Conservation (phyloP, 768 basidiomycete genomes). For the Termitomyces sp. region DNA sequence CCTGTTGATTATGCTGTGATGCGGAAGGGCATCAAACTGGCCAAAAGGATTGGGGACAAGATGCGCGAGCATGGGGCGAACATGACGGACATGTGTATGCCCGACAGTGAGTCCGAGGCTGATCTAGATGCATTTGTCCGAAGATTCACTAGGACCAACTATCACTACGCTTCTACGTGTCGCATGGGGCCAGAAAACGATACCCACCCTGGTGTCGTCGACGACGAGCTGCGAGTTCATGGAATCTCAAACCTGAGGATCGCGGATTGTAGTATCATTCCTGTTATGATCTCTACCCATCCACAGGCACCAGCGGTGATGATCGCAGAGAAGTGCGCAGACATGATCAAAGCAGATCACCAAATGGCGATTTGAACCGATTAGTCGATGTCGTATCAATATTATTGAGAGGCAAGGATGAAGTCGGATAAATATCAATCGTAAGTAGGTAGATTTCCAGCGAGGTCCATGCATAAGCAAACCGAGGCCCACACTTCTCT, state of each 20-base stretch:
- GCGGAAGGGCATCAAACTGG: conserved; percentile 21
- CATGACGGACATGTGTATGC: conserved; percentile 22
- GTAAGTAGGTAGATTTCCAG: too few relatives aligned
- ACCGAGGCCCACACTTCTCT: too few relatives aligned
- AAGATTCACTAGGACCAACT: conserved; percentile 22
- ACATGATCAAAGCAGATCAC: too few relatives aligned
- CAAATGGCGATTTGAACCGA: too few relatives aligned
- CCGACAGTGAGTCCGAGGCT: conserved; percentile 21
- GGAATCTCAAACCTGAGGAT: conserved; percentile 17
- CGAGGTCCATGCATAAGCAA: too few relatives aligned
- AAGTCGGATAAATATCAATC: too few relatives aligned
- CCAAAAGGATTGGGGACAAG: conserved; percentile 6
- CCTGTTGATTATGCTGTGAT: conserved; percentile 21
- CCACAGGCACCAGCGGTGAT: conserved; percentile 12
- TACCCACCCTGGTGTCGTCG: conserved; percentile 15
- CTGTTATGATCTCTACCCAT: conserved; percentile 14
- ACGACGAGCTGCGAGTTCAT: conserved; percentile 19
- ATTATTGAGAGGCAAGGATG: too few relatives aligned
- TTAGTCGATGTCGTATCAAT: too few relatives aligned
- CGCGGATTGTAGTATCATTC: conserved; percentile 19
- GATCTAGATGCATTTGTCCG: conserved; percentile 28
- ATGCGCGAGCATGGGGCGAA: conserved; percentile 1
- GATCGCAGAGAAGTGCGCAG: conserved; percentile 20
- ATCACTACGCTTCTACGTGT: conserved; percentile 34
- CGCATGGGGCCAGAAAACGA: conserved; percentile 30